Percentiles rank a stretch among this genome's conserved stretches.
Evolutionary conservation across 345 rosid genomes (phyloP).

Genomic region (Mangifera indica): DNA sequence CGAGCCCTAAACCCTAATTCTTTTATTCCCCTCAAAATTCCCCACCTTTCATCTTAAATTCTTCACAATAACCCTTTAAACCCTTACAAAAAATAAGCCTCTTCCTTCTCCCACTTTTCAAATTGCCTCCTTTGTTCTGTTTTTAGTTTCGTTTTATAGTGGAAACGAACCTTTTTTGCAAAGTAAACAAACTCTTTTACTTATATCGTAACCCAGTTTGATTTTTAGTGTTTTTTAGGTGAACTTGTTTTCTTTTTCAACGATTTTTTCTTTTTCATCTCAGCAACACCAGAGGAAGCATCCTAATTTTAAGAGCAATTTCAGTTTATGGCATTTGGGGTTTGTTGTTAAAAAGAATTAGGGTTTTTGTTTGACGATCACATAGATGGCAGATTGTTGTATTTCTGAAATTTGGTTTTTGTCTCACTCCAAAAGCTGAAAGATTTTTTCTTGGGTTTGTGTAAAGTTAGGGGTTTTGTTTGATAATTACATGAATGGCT

Average conservation of each 20-base stretch:
- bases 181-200: background rate
- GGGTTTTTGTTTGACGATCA: background rate
- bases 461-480: conserved; percentile 11
- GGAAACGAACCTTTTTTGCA: no score
- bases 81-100: background rate
- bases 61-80: background rate
- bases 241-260: background rate
- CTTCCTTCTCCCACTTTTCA: background rate
- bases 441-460: background rate
- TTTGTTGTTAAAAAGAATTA: background rate
- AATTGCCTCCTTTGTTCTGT: background rate
- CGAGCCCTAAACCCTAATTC: background rate
- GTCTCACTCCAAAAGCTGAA: background rate
- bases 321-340: conserved; percentile 4
- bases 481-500: conserved; percentile 27
- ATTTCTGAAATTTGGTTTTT: background rate
- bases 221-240: background rate
- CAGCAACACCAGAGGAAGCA: background rate
- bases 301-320: background rate
- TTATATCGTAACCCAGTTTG: background rate
- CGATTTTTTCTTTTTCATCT: background rate
- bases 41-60: background rate
- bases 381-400: conserved; percentile 16
- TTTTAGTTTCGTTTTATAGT: background rate
- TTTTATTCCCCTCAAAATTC: background rate